phyloP scores from a whole-genome alignment of 176 grass and related monocot genomes.

The Thinopyrum elongatum region DNA sequence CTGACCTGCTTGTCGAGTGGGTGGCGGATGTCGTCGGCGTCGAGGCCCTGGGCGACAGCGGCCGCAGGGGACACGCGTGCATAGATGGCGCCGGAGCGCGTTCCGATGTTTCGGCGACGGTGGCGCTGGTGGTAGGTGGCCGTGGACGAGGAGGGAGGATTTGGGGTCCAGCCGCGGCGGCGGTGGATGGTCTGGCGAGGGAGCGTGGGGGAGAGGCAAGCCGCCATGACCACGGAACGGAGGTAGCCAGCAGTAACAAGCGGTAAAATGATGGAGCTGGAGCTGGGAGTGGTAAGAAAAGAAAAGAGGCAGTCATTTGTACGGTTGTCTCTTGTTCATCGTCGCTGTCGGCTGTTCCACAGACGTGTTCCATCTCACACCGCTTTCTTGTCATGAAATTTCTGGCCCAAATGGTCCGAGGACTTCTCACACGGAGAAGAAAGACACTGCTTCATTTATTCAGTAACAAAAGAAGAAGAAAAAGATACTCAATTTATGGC shows the following conservation, averaged over 20 bases:
- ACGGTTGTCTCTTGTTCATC: not conserved
- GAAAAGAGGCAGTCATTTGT: not conserved
- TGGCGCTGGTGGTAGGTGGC: not conserved
- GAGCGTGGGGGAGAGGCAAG: conserved; percentile 21
- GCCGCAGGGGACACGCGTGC: conserved; percentile 4
- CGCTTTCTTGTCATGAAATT: not conserved
- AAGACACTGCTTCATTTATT: not conserved
- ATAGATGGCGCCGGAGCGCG: conserved; percentile 1
- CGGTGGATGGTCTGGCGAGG: not conserved
- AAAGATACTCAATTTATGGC: no score
- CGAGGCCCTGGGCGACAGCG: conserved; percentile 43
- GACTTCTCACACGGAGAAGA: not conserved
- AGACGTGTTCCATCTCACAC: conserved; percentile 31
- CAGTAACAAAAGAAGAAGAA: not conserved
- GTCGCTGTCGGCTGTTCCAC: not conserved
- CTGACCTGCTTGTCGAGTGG: conserved; percentile 87
- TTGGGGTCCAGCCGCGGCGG: conserved; percentile 16
- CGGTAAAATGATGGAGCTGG: not conserved
- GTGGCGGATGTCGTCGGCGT: conserved; percentile 91
- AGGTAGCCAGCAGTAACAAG: not conserved
- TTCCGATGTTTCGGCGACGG: no score
- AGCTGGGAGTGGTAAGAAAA: not conserved
- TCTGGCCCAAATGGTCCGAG: not conserved
- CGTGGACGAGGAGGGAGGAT: not conserved
- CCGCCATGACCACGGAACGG: conserved; percentile 21